Percentiles rank a stretch among this genome's conserved stretches.
These are phyloP conservation scores for Phytophthora crassamura DNA, from an alignment of 352 stramenopile species.

Conservation along the genomic window DNA sequence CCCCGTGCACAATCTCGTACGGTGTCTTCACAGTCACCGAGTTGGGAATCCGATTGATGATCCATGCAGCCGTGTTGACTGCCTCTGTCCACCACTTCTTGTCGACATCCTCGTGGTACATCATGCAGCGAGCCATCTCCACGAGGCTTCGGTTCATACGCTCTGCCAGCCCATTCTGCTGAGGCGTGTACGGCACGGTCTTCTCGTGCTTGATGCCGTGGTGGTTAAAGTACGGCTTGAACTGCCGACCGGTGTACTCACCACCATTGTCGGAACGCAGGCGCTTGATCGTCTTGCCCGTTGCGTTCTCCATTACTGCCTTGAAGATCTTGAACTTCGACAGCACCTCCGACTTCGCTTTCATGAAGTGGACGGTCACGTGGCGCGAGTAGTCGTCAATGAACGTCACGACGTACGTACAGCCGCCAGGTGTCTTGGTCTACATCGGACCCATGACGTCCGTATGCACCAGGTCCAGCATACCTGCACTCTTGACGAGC, in stretches of 20 bases:
- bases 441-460: conserved; percentile 28
- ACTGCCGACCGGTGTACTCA: background rate
- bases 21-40: conserved; percentile 2
- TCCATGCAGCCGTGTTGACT: conserved; percentile 10
- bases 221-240: background rate
- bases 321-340: too few species aligned
- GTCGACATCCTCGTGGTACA: too few species aligned
- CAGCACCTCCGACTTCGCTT: too few species aligned
- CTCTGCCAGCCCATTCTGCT: too few species aligned
- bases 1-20: conserved; percentile 5
- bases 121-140: too few species aligned
- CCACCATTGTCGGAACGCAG: too few species aligned
- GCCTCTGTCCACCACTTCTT: too few species aligned
- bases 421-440: conserved; percentile 11
- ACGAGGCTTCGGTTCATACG: too few species aligned
- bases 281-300: background rate
- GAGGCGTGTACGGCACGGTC: background rate
- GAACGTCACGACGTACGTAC: too few species aligned
- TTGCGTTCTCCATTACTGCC: too few species aligned
- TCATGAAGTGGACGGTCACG: too few species aligned
- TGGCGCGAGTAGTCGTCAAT: background rate
- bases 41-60: conserved; percentile 19
- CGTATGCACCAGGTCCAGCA: background rate
- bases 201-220: background rate
- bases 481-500: too few species aligned